Evolutionary conservation across 2,329 filamentous ascomycete genomes (phyloP), one percentile per base, ranked within the genome.

Genomic region (Polychaeton citri): DNA sequence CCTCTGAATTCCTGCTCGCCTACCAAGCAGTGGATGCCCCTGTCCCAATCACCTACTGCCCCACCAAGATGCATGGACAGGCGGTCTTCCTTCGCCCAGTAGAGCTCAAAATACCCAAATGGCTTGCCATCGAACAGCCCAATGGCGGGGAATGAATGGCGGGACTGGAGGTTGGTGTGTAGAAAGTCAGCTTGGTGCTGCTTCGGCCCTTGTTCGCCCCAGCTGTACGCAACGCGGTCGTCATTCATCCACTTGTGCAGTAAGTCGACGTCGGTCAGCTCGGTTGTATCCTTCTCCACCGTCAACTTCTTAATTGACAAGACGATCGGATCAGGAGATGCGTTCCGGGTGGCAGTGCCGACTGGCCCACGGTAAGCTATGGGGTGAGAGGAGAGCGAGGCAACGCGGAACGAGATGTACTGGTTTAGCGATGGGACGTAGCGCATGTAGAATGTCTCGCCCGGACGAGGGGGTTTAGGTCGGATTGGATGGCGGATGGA

Each of bases 41-140:
- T 69, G 49, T 96, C 88, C 60, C 81, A 96, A 49, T 94, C 82
- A 6, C 72, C 74, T 0, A 77, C 74, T 3, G 72, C 69, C 16
- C 69, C 69, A 0, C 55, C 76, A 3, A 92, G 59, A 44, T 84
- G 69, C 33, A 69, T 71, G 0, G 83, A 85, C 1, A 98, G 57
- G 0, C 68, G 63, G 52, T 96, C 90, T 55, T 98, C 90, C 52
- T 93, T 94, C 3, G 90, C 85, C 88, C 90, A 98, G 62, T 98
- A 98, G 21, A 98, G 72, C 63, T 98, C 90, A 54, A 98, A 95
- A 56, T 92, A 98, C 0, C 86, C 90, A 61, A 96, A 98, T 0
- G 88, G 88, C 41, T 88, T 80, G 8, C 85, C 87, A 48, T 96
- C 85, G 83, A 88, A 98, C 54, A 86, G 79, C 1, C 83, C 90